Evolutionary conservation across 768 basidiomycete species (phyloP), one percentile per base, ranked within the genome.

Genomic region (Collybiopsis luxurians): DNA sequence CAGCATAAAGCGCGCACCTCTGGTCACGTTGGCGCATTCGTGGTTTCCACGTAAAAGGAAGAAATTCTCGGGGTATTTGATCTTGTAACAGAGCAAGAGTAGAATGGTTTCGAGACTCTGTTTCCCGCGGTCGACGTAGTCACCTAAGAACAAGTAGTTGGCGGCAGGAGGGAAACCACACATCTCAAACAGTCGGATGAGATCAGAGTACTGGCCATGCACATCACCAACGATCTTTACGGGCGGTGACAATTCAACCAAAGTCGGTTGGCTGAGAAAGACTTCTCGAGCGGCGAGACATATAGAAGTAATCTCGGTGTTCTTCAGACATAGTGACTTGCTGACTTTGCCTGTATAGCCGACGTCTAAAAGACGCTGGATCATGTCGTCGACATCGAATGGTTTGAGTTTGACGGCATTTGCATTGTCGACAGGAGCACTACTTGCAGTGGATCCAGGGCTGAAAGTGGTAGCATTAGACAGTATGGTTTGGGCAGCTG

Each of bases 191-290:
- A 99, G 75, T 53, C 97, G 89, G 65, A 98, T 98, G 65, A 99
- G 86, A 79, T 99, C 97, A 50, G 92, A 92, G 73, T 98, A 99
- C 76, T 99, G 97, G 6, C 97, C 97, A 67, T 99, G 97, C 5
- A 98, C 95, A 73, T 99, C 97, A 26, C 97, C 97, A 17, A 98
- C 97, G 61, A 99, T 98, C 82, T 98, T 99, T 64, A 99, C 97
- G 26, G 97, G 96, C 9, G 97, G 97, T 4, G 90, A 92, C 49
- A 99, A 82, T 72, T 99, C 97, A 67, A 99, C 89, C 62, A 99
- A 86, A 3, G 96, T 98, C 9, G 97, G 97, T 69, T 99, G 97
- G 67, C 83, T 86, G 60, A 99, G 86, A 68, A 98, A 96, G 47
- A 98, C 91, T 62, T 98, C 97, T 49, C 97, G 86, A 27, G 96